phyloP scores from a whole-genome alignment of 345 rosid species.

The Hirschfeldia incana region DNA sequence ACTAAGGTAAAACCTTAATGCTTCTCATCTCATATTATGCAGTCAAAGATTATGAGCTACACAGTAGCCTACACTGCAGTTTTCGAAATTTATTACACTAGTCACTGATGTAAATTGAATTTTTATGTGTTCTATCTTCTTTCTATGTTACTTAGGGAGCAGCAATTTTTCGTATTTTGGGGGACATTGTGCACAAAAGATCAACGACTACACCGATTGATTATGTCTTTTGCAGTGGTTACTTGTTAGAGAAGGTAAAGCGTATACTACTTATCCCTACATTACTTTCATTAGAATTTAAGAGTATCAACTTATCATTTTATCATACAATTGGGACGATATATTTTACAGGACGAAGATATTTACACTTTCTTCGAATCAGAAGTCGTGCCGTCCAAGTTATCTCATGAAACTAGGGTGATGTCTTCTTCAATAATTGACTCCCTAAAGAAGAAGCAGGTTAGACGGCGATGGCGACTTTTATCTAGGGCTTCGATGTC shows the following conservation, averaged over 20 bases:
- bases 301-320: no score
- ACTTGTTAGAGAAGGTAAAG: constrained; percentile 81
- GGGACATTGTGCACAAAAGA: constrained; percentile 69
- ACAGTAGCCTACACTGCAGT: not conserved
- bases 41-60: not conserved
- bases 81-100: not conserved
- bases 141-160: constrained; percentile 55
- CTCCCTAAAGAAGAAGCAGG: constrained; percentile 39
- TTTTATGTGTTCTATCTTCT: not conserved
- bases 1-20: constrained; percentile 57
- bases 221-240: constrained; percentile 78
- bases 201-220: constrained; percentile 74
- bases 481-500: no score
- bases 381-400: constrained; percentile 28
- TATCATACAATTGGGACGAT: no score
- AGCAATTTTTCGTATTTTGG: constrained; percentile 77
- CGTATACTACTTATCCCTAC: not conserved
- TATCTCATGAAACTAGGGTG: constrained; percentile 28
- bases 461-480: no score
- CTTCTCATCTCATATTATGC: not conserved
- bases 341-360: constrained; percentile 76
- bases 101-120: no score
- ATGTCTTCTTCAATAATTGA: constrained; percentile 20
- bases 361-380: constrained; percentile 89
- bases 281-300: no score